Conservation (phyloP, 164 flowering plant species). For the Magnolia kwangsiensis region DNA sequence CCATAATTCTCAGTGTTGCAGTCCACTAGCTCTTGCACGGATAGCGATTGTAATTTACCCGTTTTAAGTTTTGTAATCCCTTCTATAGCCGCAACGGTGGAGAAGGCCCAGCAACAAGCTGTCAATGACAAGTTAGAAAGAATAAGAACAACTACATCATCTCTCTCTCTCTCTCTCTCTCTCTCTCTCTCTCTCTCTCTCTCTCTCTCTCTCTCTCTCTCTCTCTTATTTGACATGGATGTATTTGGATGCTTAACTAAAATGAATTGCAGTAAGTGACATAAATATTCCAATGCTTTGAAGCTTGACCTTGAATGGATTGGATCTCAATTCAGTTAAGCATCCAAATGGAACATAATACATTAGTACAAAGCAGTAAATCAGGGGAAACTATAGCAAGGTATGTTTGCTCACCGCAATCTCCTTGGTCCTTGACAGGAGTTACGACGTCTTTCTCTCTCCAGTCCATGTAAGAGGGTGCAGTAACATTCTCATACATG, state of each 20-base stretch:
- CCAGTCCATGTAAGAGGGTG: conserved; percentile 21
- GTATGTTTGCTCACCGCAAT: conserved; percentile 16
- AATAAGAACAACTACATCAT: too few relatives aligned
- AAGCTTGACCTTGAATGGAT: too few relatives aligned
- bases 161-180: conserved; percentile 19
- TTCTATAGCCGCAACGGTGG: conserved; percentile 70
- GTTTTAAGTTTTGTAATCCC: conserved; percentile 74
- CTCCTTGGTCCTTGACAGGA: conserved; percentile 24
- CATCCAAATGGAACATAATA: too few relatives aligned
- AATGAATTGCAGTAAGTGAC: too few relatives aligned
- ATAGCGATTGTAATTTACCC: conserved; percentile 55
- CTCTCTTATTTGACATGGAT: too few relatives aligned
- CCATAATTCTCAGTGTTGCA: conserved; percentile 22
- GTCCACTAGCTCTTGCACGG: conserved; percentile 32
- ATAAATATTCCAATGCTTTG: too few relatives aligned
- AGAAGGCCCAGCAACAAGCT: conserved; percentile 97
- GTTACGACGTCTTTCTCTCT: conserved; percentile 26
- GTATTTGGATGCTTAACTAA: too few relatives aligned
- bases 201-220: too few relatives aligned
- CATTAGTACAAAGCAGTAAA: too few relatives aligned
- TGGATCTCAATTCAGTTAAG: too few relatives aligned
- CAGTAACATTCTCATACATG: conserved; percentile 16
- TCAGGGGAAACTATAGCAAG: too few relatives aligned
- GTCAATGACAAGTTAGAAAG: not conserved
- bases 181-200: too few relatives aligned